These are phyloP conservation scores for Carex pumila DNA, from an alignment of 176 grass and related monocot genomes.

Conservation along the genomic window DNA sequence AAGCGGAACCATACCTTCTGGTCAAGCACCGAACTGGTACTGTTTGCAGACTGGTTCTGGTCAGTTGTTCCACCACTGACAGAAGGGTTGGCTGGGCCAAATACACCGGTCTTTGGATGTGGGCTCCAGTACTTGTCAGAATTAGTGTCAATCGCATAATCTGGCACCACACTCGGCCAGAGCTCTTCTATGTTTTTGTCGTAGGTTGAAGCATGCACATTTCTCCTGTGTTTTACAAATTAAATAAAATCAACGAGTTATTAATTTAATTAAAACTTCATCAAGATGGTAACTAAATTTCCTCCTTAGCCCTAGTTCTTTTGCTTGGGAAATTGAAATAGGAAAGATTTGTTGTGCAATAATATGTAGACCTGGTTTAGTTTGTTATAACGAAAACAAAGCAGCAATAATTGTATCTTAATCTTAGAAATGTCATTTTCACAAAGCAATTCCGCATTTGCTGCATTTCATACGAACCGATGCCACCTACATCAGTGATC, in stretches of 20 bases:
- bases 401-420: too few relatives aligned
- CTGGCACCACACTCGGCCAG: slow-evolving; percentile 60
- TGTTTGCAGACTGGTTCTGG: slow-evolving; percentile 11
- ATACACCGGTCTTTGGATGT: slow-evolving; percentile 79
- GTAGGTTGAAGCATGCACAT: slow-evolving; percentile 64
- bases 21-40: slow-evolving; percentile 47
- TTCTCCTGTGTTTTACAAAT: slow-evolving; percentile 28
- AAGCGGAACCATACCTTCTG: slow-evolving; percentile 92
- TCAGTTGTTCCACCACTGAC: neutral
- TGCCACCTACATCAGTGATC: too few relatives aligned
- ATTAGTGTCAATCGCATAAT: slow-evolving; percentile 70
- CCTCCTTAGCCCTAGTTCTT: neutral
- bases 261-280: neutral
- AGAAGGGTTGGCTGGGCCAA: slow-evolving; percentile 44
- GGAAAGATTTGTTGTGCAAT: neutral
- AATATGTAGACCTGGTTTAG: neutral
- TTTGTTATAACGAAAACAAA: too few relatives aligned
- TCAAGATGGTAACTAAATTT: neutral
- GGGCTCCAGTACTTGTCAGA: slow-evolving; percentile 92
- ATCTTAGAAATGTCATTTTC: too few relatives aligned
- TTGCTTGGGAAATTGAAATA: neutral
- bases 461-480: too few relatives aligned
- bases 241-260: too few relatives aligned
- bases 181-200: slow-evolving; percentile 97
- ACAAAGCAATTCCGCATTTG: too few relatives aligned